Evolutionary conservation across 2,329 filamentous ascomycete genomes (phyloP), one percentile per base, ranked within the genome.

Genomic region (Karstenula rhodostoma): DNA sequence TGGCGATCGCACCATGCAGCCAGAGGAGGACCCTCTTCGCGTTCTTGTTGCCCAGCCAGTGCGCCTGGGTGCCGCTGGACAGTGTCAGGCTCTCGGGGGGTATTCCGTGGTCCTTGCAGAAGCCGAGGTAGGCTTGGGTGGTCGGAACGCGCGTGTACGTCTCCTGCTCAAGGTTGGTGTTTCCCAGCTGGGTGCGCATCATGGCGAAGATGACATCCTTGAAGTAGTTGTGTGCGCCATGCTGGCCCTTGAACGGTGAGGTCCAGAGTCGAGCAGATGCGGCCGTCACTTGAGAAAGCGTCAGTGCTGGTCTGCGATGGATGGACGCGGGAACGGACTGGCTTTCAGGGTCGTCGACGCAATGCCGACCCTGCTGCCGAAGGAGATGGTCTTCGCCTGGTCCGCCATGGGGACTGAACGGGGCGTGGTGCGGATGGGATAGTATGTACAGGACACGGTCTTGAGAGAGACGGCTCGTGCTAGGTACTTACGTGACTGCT

Each of bases 11-110:
- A 77, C 82, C 82, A 63, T 85, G 82, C 56, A 81, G 80, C 65
- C 81, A 84, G 1, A 84, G 64, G 9, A 84, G 69, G 3, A 81
- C 60, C 44, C 81, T 81, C 46, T 79, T 71, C 4, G 72, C 73
- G 29, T 58, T 63, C 49, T 66, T 71, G 53, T 65, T 70, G 6
- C 83, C 83, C 4, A 85, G 70, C 82, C 82, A 84, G 62, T 82
- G 79, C 0, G 81, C 78, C 57, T 79, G 76, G 12, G 78, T 73
- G 8, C 82, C 82, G 52, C 79, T 76, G 0, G 73, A 60, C 2
- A 82, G 69, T 2, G 74, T 76, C 19, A 77, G 71, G 48, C 68
- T 79, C 25, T 79, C 73, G 0, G 80, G 78, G 8, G 73, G 64
- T 61, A 81, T 74, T 9, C 70, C 69, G 25, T 73, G 65, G 32